A percentile compares a stretch with the other conserved stretches of the same genome.
These are phyloP conservation scores for Fusarium austroafricanum DNA, from an alignment of 2,329 filamentous ascomycete genomes.

Conservation along the genomic window DNA sequence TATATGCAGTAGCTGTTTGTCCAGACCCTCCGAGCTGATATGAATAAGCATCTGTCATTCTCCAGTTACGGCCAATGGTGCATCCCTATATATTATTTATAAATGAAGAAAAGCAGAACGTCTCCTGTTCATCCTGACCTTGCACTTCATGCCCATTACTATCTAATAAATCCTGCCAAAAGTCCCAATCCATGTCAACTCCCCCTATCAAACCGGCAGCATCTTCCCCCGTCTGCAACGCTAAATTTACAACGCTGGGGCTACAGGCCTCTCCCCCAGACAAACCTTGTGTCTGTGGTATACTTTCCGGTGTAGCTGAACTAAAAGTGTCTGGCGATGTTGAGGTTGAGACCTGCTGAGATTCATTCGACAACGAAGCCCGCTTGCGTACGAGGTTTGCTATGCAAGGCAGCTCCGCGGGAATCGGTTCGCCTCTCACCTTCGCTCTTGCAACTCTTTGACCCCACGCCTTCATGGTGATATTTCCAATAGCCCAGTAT, in stretches of 20 bases:
- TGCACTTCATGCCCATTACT: background rate
- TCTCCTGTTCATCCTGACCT: background rate
- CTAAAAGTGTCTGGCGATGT: background rate
- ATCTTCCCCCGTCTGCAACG: background rate
- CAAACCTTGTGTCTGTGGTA: background rate
- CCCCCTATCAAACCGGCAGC: background rate
- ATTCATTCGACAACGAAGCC: background rate
- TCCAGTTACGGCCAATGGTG: too few species aligned
- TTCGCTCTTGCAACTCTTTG: background rate
- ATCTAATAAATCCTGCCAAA: conserved; percentile 1
- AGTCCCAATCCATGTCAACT: background rate
- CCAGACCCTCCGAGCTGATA: too few species aligned
- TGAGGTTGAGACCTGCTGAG: background rate
- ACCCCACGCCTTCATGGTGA: background rate
- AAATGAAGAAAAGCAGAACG: background rate
- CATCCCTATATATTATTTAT: background rate
- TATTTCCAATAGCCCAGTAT: background rate
- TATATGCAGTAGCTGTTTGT: too few species aligned
- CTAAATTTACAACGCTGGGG: too few species aligned
- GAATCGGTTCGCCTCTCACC: background rate
- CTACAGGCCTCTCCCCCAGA: background rate
- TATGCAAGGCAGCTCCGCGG: background rate
- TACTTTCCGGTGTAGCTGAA: background rate
- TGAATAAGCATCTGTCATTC: too few species aligned
- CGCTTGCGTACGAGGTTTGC: background rate